Evolutionary conservation across 345 rosid species (phyloP).

Genomic region (Acer campestre): DNA sequence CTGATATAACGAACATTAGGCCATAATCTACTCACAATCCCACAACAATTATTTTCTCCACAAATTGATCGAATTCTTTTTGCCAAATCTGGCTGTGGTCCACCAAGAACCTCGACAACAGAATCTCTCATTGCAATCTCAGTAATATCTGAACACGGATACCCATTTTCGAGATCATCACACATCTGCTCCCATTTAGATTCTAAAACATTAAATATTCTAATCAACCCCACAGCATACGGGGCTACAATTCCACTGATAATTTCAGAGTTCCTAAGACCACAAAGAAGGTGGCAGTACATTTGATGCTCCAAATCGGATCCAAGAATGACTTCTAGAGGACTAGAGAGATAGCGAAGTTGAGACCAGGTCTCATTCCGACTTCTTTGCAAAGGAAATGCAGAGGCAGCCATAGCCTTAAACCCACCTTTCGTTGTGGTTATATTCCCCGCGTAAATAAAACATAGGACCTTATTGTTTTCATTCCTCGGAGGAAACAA

Average conservation of each 20-base stretch:
- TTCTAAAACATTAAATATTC: slow-evolving; percentile 37
- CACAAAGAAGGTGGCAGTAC: slow-evolving; percentile 58
- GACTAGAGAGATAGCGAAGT: slow-evolving; percentile 30
- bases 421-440: slow-evolving; percentile 45
- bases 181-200: slow-evolving; percentile 51
- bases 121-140: slow-evolving; percentile 42
- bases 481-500: slow-evolving; percentile 40
- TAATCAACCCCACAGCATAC: slow-evolving; percentile 40
- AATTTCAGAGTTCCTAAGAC: slow-evolving; percentile 37
- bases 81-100: slow-evolving; percentile 42
- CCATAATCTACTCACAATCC: slow-evolving; percentile 51
- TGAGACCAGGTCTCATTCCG: slow-evolving; percentile 25
- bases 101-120: slow-evolving; percentile 39
- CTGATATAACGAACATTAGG: slow-evolving; percentile 44
- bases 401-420: slow-evolving; percentile 52
- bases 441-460: slow-evolving; percentile 37
- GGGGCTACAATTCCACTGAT: slow-evolving; percentile 46
- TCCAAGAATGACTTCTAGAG: slow-evolving; percentile 44
- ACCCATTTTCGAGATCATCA: slow-evolving; percentile 45
- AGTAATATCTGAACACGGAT: slow-evolving; percentile 28
- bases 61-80: slow-evolving; percentile 36
- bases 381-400: slow-evolving; percentile 36
- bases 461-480: slow-evolving; percentile 34
- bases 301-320: slow-evolving; percentile 41
- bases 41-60: slow-evolving; percentile 41